phyloP scores from a whole-genome alignment of 805 yeast genomes.

The Candida stauntonica region DNA sequence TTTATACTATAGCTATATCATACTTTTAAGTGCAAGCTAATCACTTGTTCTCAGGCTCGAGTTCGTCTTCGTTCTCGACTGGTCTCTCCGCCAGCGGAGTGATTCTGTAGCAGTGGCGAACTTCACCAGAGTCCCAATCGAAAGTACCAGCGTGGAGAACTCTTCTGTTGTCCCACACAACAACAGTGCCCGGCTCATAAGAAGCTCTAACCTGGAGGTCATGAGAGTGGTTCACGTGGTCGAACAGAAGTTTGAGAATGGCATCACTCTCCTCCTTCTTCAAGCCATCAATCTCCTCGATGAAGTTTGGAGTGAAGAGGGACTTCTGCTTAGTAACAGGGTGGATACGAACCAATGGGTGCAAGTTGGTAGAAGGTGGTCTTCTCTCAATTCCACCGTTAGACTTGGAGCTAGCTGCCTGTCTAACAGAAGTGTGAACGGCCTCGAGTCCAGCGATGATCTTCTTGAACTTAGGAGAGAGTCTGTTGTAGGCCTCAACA shows the following conservation, averaged over 20 bases:
- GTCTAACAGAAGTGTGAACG: constrained; percentile 66
- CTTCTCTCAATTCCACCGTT: constrained; percentile 66
- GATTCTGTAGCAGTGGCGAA: constrained; percentile 70
- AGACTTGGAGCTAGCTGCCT: constrained; percentile 51
- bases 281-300: constrained; percentile 64
- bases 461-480: constrained; percentile 61
- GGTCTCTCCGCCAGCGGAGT: constrained; percentile 76
- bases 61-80: constrained; percentile 40
- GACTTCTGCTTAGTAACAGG: constrained; percentile 66
- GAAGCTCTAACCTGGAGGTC: constrained; percentile 67
- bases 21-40: neutral
- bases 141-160: constrained; percentile 63
- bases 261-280: constrained; percentile 67
- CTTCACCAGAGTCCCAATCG: constrained; percentile 65
- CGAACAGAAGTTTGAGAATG: constrained; percentile 52
- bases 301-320: constrained; percentile 56
- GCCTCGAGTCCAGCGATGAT: constrained; percentile 59
- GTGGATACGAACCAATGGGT: constrained; percentile 68
- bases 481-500: constrained; percentile 63
- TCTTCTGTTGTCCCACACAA: constrained; percentile 76
- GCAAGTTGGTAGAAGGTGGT: constrained; percentile 50
- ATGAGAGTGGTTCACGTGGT: constrained; percentile 47
- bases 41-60: constrained; percentile 24
- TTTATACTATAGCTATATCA: neutral
- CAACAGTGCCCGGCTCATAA: constrained; percentile 70